Evolutionary conservation across 2,329 filamentous ascomycete genomes (phyloP).

Genomic region (Neopestalotiopsis rosae): DNA sequence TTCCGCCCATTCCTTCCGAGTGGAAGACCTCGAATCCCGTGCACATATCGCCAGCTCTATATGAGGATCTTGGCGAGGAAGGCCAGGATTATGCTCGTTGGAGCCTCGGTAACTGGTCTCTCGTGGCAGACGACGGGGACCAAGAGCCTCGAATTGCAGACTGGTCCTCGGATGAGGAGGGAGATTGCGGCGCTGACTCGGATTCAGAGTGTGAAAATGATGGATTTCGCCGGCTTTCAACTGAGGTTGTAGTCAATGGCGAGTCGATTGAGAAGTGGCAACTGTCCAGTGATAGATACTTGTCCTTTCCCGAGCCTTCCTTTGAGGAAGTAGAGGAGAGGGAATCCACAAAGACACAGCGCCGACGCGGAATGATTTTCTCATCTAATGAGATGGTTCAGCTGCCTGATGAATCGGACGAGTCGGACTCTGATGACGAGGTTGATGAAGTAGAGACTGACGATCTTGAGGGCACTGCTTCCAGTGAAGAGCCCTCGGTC

Average conservation of each 20-base stretch:
- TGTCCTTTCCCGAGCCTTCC: constrained; percentile 1
- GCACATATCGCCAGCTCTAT: not conserved
- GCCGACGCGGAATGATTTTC: constrained; percentile 3
- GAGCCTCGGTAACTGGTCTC: not conserved
- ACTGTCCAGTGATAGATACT: not conserved
- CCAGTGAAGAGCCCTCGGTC: not conserved
- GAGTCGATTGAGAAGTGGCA: not conserved
- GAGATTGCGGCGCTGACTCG: not conserved
- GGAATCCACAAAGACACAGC: not conserved
- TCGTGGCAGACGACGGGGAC: not conserved
- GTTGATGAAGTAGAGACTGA: constrained; percentile 1
- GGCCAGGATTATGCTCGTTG: not conserved
- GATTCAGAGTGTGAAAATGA: not conserved
- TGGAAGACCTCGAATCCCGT: constrained; percentile 13
- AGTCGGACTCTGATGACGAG: not conserved
- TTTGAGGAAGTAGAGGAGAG: not conserved
- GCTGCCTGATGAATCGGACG: not conserved
- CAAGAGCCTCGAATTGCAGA: not conserved
- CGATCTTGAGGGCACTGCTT: not conserved
- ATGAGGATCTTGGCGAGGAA: not conserved
- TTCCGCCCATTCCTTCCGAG: not conserved
- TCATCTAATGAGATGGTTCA: not conserved
- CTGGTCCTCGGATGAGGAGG: not conserved
- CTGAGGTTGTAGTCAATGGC: constrained; percentile 1
- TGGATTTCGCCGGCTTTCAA: not conserved